phyloP scores from a whole-genome alignment of 2,329 filamentous ascomycete species.

The Sordariomycetes sp. region DNA sequence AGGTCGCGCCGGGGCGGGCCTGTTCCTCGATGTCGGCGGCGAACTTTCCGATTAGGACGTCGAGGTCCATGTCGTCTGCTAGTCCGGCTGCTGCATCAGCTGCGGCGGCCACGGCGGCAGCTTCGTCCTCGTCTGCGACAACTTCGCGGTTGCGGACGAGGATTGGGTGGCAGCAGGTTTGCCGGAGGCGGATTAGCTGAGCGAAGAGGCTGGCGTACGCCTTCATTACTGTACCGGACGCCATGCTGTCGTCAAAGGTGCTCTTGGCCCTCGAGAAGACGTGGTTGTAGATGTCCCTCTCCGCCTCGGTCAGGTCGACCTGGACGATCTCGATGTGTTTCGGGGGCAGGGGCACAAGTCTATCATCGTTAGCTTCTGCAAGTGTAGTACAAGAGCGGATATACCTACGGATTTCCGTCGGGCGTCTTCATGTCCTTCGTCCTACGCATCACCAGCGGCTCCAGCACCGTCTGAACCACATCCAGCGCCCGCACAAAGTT shows the following conservation, averaged over 20 bases:
- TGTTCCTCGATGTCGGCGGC: constrained; percentile 49
- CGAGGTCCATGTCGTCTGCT: constrained; percentile 91
- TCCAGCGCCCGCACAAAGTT: constrained; percentile 89
- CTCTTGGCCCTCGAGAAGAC: constrained; percentile 74
- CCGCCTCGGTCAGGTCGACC: constrained; percentile 71
- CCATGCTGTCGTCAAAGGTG: constrained; percentile 74
- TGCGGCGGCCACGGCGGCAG: constrained; percentile 58
- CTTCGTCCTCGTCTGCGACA: constrained; percentile 79
- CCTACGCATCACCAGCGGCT: constrained; percentile 85
- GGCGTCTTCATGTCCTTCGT: constrained; percentile 99
- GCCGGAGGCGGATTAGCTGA: constrained; percentile 82
- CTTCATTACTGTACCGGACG: constrained; percentile 86
- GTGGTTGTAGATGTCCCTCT: constrained; percentile 85
- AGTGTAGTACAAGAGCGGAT: neutral
- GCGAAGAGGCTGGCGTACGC: constrained; percentile 96
- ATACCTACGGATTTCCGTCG: constrained; percentile 42
- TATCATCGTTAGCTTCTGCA: constrained; percentile 7
- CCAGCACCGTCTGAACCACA: constrained; percentile 91
- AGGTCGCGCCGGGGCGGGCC: constrained; percentile 48
- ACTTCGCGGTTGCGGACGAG: constrained; percentile 76
- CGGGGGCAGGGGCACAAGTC: constrained; percentile 66
- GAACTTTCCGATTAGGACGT: constrained; percentile 74
- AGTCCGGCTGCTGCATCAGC: constrained; percentile 71
- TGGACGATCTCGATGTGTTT: constrained; percentile 77
- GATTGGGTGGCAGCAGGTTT: constrained; percentile 87